These are phyloP conservation scores for Graphilbum sp. DNA, from an alignment of 2,329 filamentous ascomycete genomes.

Conservation along the genomic window DNA sequence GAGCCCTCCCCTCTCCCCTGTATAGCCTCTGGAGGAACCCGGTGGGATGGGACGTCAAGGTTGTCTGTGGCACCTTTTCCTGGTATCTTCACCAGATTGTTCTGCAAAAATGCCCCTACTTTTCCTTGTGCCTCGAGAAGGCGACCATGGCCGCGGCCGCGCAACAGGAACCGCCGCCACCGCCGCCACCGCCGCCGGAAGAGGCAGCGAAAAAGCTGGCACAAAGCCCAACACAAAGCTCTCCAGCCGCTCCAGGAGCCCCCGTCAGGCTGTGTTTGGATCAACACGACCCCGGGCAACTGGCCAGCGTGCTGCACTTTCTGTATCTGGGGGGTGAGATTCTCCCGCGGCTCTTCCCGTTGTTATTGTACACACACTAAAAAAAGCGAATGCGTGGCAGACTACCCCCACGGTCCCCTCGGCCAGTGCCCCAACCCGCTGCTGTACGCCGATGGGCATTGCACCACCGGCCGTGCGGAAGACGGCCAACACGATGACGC, in stretches of 20 bases:
- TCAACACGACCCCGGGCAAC: slow-evolving; percentile 7
- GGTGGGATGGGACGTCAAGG: slow-evolving; percentile 3
- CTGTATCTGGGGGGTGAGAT: slow-evolving; percentile 14
- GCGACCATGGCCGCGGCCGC: background rate
- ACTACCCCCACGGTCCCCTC: slow-evolving; percentile 8
- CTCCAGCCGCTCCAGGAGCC: no score
- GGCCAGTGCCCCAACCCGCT: slow-evolving; percentile 4
- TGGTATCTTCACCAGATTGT: slow-evolving; percentile 7
- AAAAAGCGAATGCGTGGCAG: no score
- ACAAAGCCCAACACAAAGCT: no score
- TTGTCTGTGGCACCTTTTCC: slow-evolving; percentile 1
- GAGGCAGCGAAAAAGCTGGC: no score
- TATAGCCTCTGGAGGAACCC: background rate
- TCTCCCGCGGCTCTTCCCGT: no score
- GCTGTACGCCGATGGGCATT: no score
- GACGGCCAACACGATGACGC: no score
- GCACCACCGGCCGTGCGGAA: no score
- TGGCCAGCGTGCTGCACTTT: slow-evolving; percentile 12
- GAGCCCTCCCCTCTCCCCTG: no score
- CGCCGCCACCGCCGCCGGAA: no score
- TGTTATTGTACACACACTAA: no score
- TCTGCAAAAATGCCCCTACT: slow-evolving; percentile 4
- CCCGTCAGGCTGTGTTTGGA: slow-evolving; percentile 4
- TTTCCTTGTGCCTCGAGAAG: background rate
- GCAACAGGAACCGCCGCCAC: background rate